These are phyloP conservation scores for Dryas octopetala DNA, from an alignment of 306 rosid species.

Conservation along the genomic window DNA sequence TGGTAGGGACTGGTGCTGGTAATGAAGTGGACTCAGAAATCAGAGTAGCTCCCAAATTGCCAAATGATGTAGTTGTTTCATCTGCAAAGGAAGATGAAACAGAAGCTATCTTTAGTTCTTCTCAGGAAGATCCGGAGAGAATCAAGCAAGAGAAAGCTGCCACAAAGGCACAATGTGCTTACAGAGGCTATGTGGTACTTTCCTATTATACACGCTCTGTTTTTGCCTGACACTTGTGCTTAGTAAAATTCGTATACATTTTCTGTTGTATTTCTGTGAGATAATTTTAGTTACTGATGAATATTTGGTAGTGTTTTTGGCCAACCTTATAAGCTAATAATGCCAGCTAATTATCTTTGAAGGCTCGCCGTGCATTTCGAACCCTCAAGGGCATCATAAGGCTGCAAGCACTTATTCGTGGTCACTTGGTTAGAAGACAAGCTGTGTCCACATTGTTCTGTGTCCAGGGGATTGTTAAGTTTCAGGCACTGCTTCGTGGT, in stretches of 20 bases:
- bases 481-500: slow-evolving; percentile 36
- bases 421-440: slow-evolving; percentile 43
- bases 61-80: slow-evolving; percentile 30
- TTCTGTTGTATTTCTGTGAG: not conserved
- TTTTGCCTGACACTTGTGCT: not conserved
- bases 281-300: not conserved
- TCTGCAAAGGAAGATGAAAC: slow-evolving; percentile 28
- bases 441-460: slow-evolving; percentile 35
- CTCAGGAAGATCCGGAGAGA: slow-evolving; percentile 41
- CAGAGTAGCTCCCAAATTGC: slow-evolving; percentile 32
- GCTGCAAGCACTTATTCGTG: slow-evolving; percentile 39
- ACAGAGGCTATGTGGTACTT: slow-evolving; percentile 66
- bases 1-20: slow-evolving; percentile 35
- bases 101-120: slow-evolving; percentile 25
- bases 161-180: slow-evolving; percentile 62
- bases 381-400: slow-evolving; percentile 30
- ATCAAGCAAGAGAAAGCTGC: slow-evolving; percentile 53
- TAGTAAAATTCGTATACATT: not conserved
- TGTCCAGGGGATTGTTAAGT: slow-evolving; percentile 36
- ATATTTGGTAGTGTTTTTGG: not conserved
- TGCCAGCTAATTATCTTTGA: not conserved
- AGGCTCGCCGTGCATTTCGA: slow-evolving; percentile 39
- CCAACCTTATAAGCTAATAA: slow-evolving; percentile 8
- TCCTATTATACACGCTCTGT: slow-evolving; percentile 5
- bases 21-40: slow-evolving; percentile 40